A percentile compares a stretch with the other conserved stretches of the same genome.
phyloP scores from a whole-genome alignment of 176 grass and related monocot species.

The Aegilops longissima region DNA sequence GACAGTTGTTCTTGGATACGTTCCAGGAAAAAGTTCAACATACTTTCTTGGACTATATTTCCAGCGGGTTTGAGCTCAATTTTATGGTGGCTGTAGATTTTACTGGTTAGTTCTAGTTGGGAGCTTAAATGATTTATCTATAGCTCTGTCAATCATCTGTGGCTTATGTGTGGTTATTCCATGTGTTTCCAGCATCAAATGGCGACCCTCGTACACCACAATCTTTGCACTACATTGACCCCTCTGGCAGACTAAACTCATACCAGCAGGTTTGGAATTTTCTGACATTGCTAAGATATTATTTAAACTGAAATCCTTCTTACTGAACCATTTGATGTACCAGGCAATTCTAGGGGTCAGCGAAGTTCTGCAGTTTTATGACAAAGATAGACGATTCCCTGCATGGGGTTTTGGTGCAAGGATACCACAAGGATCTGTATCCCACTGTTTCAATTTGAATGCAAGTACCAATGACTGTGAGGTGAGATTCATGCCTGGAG shows the following conservation, averaged over 20 bases:
- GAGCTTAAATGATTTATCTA: constrained; percentile 1
- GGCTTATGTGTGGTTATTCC: background rate
- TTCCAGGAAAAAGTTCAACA: constrained; percentile 73
- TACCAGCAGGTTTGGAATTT: constrained; percentile 74
- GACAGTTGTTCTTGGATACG: constrained; percentile 81
- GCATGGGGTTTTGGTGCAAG: constrained; percentile 95
- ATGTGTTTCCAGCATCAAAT: constrained; percentile 74
- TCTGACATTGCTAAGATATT: constrained; percentile 2
- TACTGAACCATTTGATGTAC: constrained; percentile 14
- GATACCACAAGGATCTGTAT: constrained; percentile 43
- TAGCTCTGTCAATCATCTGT: background rate
- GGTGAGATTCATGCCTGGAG: constrained; percentile 39
- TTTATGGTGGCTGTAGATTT: constrained; percentile 98
- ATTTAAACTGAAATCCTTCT: background rate
- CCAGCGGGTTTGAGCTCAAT: constrained; percentile 92
- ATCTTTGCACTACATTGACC: constrained; percentile 95
- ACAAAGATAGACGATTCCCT: constrained; percentile 77
- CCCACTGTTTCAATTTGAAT: constrained; percentile 95
- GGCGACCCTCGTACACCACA: constrained; percentile 69
- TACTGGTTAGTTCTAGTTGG: constrained; percentile 59
- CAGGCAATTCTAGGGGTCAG: constrained; percentile 86
- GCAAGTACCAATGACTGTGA: constrained; percentile 44
- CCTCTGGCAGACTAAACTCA: constrained; percentile 79
- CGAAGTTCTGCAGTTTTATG: constrained; percentile 91
- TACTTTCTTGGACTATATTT: constrained; percentile 99